Base-by-base conservation (phyloP, 1,284 basidiomycete species). In the Quambalaria eucalypti region DNA sequence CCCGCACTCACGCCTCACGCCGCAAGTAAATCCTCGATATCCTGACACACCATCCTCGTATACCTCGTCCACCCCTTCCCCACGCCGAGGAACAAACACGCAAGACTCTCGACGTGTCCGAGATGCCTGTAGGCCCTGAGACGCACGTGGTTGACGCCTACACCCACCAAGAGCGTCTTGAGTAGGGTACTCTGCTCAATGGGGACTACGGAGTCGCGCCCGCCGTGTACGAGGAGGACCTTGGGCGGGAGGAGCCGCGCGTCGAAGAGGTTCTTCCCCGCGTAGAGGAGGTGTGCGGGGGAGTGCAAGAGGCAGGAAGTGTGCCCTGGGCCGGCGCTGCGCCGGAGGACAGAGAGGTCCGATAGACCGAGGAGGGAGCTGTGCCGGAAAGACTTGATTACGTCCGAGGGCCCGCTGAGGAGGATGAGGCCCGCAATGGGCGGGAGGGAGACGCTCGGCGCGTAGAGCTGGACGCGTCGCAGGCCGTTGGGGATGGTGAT, bases 171-270 rank as follows among this genome's bases (percentile, higher is more conserved):
- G 7, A 78, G 57, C 28, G 78, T 77, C 28, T 73, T 70, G 40
- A 79, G 69, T 53, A 77, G 66, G 7, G 71, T 71, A 8, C 71
- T 63, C 56, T 77, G 77, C 56, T 72, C 69, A 12, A 77, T 64
- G 2, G 77, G 75, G 1, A 77, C 68, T 31, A 76, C 60, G 1
- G 53, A 40, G 57, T 78, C 77, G 39, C 67, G 65, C 1, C 71
- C 77, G 30, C 77, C 78, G 52, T 79, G 78, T 14, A 78, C 64
- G 6, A 78, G 68, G 16, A 79, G 59, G 49, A 78, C 73, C 44
- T 69, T 71, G 38, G 60, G 54, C 9, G 77, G 77, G 14, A 79
- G 56, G 9, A 73, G 59, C 0, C 71, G 59, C 0, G 71, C 56
- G 51, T 78, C 71, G 40, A 79, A 56, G 14, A 77, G 69, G 33